phyloP scores from a whole-genome alignment of 1,284 basidiomycete genomes.

The Ustilago loliicola region DNA sequence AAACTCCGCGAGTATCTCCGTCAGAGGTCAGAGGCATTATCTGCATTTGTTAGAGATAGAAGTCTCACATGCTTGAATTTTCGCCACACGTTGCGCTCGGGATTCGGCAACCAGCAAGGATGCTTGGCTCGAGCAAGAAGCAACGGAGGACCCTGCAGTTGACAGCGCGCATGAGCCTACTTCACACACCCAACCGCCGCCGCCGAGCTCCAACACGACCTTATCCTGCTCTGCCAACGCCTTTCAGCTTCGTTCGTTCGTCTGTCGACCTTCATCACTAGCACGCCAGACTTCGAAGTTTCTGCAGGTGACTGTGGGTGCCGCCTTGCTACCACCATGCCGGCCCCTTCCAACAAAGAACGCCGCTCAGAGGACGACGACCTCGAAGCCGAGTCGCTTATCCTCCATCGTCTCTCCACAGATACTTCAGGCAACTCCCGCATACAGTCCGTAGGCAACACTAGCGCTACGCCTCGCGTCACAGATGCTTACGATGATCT shows the following conservation, averaged over 20 bases:
- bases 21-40: background rate
- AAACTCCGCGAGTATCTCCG: constrained; percentile 14
- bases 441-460: constrained; percentile 27
- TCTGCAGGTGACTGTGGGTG: no score
- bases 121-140: background rate
- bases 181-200: background rate
- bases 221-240: background rate
- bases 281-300: no score
- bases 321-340: constrained; percentile 15
- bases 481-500: constrained; percentile 53
- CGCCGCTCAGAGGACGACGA: constrained; percentile 41
- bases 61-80: background rate
- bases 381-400: constrained; percentile 54
- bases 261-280: background rate
- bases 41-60: background rate
- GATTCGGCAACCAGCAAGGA: background rate
- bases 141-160: constrained; percentile 14
- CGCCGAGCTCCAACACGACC: background rate
- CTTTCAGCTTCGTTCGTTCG: background rate
- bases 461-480: constrained; percentile 20
- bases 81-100: background rate
- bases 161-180: constrained; percentile 6
- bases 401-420: constrained; percentile 49
- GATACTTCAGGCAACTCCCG: constrained; percentile 34
- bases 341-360: constrained; percentile 24